phyloP scores from a whole-genome alignment of 257 asterid genomes.

The Nicotiana attenuata region DNA sequence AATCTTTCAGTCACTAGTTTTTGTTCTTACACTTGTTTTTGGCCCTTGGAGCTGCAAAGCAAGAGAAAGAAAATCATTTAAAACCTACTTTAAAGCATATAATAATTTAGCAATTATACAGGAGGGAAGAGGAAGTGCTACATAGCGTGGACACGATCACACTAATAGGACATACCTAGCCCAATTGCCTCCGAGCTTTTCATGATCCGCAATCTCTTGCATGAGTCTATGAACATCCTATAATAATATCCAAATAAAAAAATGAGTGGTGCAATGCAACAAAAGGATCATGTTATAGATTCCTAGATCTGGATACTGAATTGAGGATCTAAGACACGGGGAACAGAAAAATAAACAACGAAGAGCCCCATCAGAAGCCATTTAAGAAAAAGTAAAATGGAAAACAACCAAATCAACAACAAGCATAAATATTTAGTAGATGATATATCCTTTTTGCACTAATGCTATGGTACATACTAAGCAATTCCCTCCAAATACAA shows the following conservation, averaged over 20 bases:
- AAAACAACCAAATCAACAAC: too few relatives aligned
- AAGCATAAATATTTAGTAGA: too few relatives aligned
- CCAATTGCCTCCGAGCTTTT: conserved; percentile 84
- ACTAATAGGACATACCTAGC: conserved; percentile 41
- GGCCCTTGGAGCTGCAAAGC: conserved; percentile 68
- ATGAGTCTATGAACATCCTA: conserved; percentile 81
- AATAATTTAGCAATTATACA: neutral
- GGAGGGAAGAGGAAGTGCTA: neutral
- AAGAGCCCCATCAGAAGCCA: too few relatives aligned
- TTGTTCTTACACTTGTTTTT: conserved; percentile 56
- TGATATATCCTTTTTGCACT: too few relatives aligned
- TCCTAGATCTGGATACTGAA: too few relatives aligned
- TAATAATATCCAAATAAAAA: conserved; percentile 10
- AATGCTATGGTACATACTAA: too few relatives aligned
- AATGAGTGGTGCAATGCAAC: neutral
- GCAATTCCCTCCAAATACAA: too few relatives aligned
- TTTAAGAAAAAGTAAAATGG: neutral
- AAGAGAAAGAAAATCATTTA: neutral
- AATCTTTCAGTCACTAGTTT: neutral
- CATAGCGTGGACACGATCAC: neutral
- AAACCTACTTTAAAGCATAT: neutral
- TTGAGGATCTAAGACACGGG: too few relatives aligned
- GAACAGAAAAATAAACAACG: neutral
- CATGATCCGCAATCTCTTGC: conserved; percentile 88
- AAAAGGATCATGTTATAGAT: neutral